phyloP scores from a whole-genome alignment of 192 early-diverging fungal genomes.

The Coemansia sp. region DNA sequence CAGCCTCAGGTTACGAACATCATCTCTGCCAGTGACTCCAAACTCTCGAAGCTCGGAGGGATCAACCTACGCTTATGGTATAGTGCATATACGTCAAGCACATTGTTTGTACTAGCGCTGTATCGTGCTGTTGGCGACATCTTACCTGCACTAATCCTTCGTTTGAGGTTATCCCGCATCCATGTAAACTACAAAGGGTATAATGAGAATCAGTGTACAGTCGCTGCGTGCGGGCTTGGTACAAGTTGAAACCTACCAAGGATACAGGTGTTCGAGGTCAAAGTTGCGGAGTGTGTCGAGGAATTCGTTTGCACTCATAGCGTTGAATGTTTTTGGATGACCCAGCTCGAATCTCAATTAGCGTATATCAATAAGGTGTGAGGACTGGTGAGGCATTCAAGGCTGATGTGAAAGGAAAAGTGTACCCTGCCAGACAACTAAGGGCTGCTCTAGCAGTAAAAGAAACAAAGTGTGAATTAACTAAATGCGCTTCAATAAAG shows the following conservation, averaged over 20 bases:
- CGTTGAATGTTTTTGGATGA: constrained; percentile 5
- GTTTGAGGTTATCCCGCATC: constrained; percentile 41
- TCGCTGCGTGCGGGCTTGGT: no score
- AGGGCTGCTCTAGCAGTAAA: neutral
- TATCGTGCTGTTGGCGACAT: neutral
- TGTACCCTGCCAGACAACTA: neutral
- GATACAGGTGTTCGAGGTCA: constrained; percentile 48
- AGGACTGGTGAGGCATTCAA: constrained; percentile 3
- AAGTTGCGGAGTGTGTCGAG: constrained; percentile 33
- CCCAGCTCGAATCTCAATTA: neutral
- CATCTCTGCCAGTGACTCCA: constrained; percentile 33
- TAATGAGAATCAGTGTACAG: neutral
- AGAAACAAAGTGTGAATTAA: neutral
- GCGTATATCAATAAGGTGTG: constrained; percentile 1
- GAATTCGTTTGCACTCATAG: constrained; percentile 44
- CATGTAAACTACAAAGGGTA: constrained; percentile 24
- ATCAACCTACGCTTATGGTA: constrained; percentile 31
- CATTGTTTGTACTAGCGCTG: neutral
- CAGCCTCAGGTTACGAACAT: constrained; percentile 25
- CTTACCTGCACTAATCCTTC: constrained; percentile 46
- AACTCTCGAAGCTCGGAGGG: constrained; percentile 21
- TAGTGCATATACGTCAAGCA: neutral
- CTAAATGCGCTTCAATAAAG: neutral
- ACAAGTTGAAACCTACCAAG: constrained; percentile 23
- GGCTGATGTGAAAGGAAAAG: neutral